Conservation (phyloP, 805 yeast species). For the Kazachstania viticola region DNA sequence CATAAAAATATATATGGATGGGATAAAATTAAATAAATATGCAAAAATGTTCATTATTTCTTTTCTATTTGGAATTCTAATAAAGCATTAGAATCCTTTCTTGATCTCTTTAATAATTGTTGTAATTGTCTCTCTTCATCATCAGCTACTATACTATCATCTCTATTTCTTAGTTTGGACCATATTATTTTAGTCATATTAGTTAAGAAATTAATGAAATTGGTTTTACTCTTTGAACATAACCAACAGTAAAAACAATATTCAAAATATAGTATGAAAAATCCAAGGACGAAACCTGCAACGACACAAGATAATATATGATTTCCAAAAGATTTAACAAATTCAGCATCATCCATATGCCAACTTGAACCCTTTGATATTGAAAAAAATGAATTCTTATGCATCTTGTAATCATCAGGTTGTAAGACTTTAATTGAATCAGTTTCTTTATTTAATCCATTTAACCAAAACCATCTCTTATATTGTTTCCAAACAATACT, state of each 20-base stretch:
- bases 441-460: background rate
- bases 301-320: slow-evolving; percentile 64
- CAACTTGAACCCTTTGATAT: slow-evolving; percentile 79
- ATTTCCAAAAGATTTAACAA: slow-evolving; percentile 57
- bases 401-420: slow-evolving; percentile 59
- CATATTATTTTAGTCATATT: background rate
- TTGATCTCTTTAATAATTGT: background rate
- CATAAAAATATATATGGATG: too few relatives aligned
- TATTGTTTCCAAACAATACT: slow-evolving; percentile 80
- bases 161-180: too few relatives aligned
- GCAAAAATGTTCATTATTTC: too few relatives aligned
- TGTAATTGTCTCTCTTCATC: too few relatives aligned
- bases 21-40: too few relatives aligned
- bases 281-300: slow-evolving; percentile 52
- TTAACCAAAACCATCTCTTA: slow-evolving; percentile 53
- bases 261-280: slow-evolving; percentile 33
- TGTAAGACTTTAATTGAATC: slow-evolving; percentile 45
- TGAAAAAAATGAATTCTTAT: slow-evolving; percentile 49
- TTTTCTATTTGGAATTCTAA: too few relatives aligned
- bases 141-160: too few relatives aligned
- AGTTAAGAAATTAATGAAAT: background rate
- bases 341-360: slow-evolving; percentile 80
- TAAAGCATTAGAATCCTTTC: slow-evolving; percentile 5
- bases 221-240: slow-evolving; percentile 2
- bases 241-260: slow-evolving; percentile 32